Evolutionary conservation across 176 grass and related monocot species (phyloP), one percentile per base, ranked within the genome.

Genomic region (Musa schizocarpa): DNA sequence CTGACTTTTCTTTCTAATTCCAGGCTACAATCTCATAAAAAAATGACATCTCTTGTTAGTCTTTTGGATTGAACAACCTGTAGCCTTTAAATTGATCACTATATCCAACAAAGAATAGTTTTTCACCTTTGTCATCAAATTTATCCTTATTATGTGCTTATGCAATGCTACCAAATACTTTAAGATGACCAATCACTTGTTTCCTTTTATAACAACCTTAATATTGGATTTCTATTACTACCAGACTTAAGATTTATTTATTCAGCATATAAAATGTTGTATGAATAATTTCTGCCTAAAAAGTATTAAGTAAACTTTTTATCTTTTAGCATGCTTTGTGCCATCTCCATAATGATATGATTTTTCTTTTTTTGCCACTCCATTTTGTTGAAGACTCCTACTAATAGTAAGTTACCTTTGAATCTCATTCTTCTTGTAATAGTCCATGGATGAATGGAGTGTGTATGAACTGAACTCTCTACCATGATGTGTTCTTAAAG

Each of bases 41-140:
- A 81, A 81, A 9, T 65, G 13, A 74, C 74, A 24, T 81, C 71
- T 58, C 49, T 53, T 81, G 0, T 63, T 72, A 13, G 11, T 74
- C 12, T 29, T 29, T 12, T 26, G 58, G 19, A 65, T 53, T 54
- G 19, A 74, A 81, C 8, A 81, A 27, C 26, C 56, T 20, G 63
- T 74, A 74, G 17, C 69, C 70, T 65, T 81, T 74, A 2, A 55
- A 23, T 49, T 26, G 10, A 50, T 62, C 34, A 23, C 12, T 75
- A 58, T 71, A 71, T 17, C 68, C 34, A 19, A 71, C 29, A 17
- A 21, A 71, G 6, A 71, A 9, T 1, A 29, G 20, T 8, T 71
- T 71, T 22, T 49, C 34, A n/a, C 34, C 50, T 71, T 51, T 51
- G 50, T 51, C 34, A 51, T 17, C 19, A 27, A 27, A 27, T 27